Evolutionary conservation across 257 asterid genomes (phyloP).

Genomic region (Nicotiana noctiflora): DNA sequence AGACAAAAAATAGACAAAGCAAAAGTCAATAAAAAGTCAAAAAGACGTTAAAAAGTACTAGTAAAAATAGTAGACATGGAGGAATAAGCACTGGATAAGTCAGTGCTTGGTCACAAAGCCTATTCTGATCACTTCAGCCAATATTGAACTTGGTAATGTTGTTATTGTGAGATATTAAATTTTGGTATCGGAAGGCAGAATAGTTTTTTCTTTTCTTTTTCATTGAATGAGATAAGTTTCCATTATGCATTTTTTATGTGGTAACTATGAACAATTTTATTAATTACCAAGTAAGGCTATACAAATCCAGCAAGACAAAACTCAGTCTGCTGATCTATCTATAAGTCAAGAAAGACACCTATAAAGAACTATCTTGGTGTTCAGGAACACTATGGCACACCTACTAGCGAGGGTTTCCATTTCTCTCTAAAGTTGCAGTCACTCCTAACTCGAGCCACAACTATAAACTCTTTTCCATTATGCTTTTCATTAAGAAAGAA

Average conservation of each 20-base stretch:
- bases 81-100: not conserved
- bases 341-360: too few relatives aligned
- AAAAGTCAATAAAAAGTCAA: not conserved
- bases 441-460: too few relatives aligned
- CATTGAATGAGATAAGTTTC: not conserved
- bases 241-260: not conserved
- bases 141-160: not conserved
- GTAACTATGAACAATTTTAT: too few relatives aligned
- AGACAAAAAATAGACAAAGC: not conserved
- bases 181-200: not conserved
- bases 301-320: too few relatives aligned
- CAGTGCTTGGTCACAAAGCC: not conserved
- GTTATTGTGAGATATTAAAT: not conserved
- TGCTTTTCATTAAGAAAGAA: not conserved
- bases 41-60: not conserved
- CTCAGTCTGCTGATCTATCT: too few relatives aligned
- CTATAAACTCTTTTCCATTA: too few relatives aligned
- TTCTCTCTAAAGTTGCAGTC: too few relatives aligned
- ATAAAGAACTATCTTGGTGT: too few relatives aligned
- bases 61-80: not conserved
- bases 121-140: not conserved
- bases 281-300: too few relatives aligned
- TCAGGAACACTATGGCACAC: too few relatives aligned
- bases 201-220: not conserved
- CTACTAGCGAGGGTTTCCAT: too few relatives aligned